A percentile compares a stretch with the other conserved stretches of the same genome.
Evolutionary conservation across 805 yeast species (phyloP).

Genomic region (Maudiozyma barnettii): DNA sequence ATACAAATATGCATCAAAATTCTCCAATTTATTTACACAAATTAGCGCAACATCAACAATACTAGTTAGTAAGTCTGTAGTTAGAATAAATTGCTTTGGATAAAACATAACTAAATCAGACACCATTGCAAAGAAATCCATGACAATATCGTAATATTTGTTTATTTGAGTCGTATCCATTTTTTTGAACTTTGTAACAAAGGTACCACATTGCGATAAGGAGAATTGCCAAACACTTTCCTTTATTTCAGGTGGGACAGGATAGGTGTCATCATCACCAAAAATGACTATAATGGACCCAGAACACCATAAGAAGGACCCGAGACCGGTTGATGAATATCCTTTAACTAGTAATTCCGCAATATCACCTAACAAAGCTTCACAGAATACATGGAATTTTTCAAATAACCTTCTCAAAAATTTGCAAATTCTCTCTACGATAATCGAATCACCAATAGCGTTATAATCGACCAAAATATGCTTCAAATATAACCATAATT

Average conservation of each 20-base stretch:
- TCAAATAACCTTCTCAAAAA: constrained; percentile 57
- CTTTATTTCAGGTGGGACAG: constrained; percentile 34
- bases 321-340: constrained; percentile 57
- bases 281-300: constrained; percentile 73
- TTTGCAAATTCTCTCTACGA: constrained; percentile 65
- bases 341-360: constrained; percentile 62
- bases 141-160: constrained; percentile 49
- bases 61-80: constrained; percentile 38
- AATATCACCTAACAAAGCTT: constrained; percentile 51
- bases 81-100: constrained; percentile 30
- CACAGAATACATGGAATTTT: constrained; percentile 29
- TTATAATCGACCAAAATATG: constrained; percentile 17
- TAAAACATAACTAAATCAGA: constrained; percentile 68
- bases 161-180: constrained; percentile 15
- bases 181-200: constrained; percentile 37
- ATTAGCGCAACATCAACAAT: constrained; percentile 49
- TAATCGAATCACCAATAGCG: constrained; percentile 15
- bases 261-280: constrained; percentile 40
- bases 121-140: constrained; percentile 79
- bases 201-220: constrained; percentile 50
- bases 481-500: constrained; percentile 20
- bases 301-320: constrained; percentile 85
- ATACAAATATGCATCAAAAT: constrained; percentile 60
- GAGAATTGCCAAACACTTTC: constrained; percentile 68
- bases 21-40: constrained; percentile 45